Percentiles rank a stretch among this genome's conserved stretches.
These are phyloP conservation scores for Neopestalotiopsis sp. DNA, from an alignment of 2,329 filamentous ascomycete species.

Conservation along the genomic window DNA sequence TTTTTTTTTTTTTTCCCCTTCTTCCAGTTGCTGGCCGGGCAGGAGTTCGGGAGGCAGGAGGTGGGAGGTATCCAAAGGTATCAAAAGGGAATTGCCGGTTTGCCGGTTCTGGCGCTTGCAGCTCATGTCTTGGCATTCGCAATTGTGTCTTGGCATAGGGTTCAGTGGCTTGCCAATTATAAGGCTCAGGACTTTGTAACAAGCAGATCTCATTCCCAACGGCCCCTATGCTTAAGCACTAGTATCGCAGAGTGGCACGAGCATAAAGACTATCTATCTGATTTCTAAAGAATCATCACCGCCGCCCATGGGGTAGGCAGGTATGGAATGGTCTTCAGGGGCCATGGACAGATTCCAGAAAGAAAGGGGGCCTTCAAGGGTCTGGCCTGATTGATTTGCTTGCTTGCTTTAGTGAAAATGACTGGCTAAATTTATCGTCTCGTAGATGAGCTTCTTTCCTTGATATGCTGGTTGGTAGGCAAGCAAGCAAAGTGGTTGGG, in stretches of 20 bases:
- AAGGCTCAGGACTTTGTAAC: not conserved
- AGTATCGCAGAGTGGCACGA: not conserved
- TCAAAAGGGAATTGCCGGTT: not conserved
- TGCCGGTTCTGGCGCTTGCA: conserved; percentile 12
- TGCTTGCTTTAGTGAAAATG: no score
- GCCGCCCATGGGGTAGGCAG: not conserved
- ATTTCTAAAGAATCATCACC: not conserved
- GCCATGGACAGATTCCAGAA: no score
- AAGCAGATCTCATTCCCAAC: conserved; percentile 1
- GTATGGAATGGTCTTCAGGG: not conserved
- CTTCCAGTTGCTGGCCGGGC: no score
- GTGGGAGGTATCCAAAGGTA: not conserved
- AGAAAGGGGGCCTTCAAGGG: no score
- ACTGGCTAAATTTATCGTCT: no score
- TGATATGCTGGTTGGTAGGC: not conserved
- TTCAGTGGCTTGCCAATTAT: conserved; percentile 7
- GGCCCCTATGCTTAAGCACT: not conserved
- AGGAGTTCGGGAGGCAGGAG: not conserved
- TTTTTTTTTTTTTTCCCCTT: no score
- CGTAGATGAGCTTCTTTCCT: no score
- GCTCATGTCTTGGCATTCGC: conserved; percentile 8
- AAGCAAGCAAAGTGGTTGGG: not conserved
- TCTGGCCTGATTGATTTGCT: no score
- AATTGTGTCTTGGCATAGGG: conserved; percentile 5
- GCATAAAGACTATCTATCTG: conserved; percentile 2